Evolutionary conservation across 257 asterid genomes (phyloP).

Genomic region (Lycium ferocissimum): DNA sequence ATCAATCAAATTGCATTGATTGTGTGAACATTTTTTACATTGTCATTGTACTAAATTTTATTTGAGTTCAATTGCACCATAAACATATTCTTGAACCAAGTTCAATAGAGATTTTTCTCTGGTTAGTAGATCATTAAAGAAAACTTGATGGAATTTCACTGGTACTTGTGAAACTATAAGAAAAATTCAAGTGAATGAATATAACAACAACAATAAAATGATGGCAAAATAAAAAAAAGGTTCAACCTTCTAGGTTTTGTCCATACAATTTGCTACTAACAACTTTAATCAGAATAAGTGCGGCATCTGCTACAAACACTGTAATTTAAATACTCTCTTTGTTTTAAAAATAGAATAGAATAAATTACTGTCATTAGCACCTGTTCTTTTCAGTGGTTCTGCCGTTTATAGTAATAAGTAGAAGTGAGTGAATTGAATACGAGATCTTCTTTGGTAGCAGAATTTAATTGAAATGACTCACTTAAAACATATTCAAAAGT

Average conservation of each 20-base stretch:
- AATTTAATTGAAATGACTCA: background rate
- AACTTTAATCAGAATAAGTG: constrained; percentile 17
- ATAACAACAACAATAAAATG: background rate
- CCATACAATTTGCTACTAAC: background rate
- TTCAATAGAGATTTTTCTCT: too few species aligned
- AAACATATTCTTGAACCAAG: background rate
- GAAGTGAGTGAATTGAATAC: constrained; percentile 15
- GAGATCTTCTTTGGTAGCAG: constrained; percentile 3
- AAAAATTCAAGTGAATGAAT: background rate
- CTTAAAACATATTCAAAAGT: background rate
- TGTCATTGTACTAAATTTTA: too few species aligned
- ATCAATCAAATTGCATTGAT: too few species aligned
- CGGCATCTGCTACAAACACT: constrained; percentile 14
- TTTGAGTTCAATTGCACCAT: background rate
- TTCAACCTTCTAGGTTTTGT: background rate
- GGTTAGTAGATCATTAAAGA: background rate
- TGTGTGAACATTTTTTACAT: too few species aligned
- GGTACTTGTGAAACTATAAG: background rate
- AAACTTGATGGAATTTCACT: background rate
- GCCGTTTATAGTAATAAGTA: background rate
- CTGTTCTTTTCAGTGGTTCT: background rate
- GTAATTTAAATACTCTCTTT: background rate
- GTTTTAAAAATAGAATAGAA: background rate
- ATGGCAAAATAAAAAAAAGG: background rate
- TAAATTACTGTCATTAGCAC: background rate